A percentile compares a stretch with the other conserved stretches of the same genome.
Evolutionary conservation across 179 eudicot species (phyloP).

Genomic region (Beta macrorhiza): DNA sequence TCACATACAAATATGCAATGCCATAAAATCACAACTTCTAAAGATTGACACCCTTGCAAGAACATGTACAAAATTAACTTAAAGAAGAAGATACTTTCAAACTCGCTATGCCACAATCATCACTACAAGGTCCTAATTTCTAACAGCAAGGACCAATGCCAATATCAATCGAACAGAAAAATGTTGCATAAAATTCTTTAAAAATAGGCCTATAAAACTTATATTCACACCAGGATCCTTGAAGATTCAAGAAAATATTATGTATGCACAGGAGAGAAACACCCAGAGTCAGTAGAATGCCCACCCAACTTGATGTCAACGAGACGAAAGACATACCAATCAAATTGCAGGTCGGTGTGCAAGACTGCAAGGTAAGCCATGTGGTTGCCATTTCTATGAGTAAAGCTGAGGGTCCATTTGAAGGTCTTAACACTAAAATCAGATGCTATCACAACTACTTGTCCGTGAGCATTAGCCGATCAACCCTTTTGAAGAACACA

Average conservation of each 20-base stretch:
- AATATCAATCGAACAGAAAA: conserved; percentile 18
- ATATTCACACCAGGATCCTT: conserved; percentile 8
- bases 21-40: not conserved
- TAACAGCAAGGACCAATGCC: not conserved
- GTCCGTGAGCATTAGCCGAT: conserved; percentile 1
- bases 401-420: not conserved
- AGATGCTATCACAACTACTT: conserved; percentile 10
- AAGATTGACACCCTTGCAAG: not conserved
- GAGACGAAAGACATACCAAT: not conserved
- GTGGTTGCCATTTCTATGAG: not conserved
- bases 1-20: not conserved
- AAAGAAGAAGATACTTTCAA: not conserved
- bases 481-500: conserved; percentile 57
- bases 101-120: not conserved
- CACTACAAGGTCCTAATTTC: not conserved
- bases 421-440: conserved; percentile 6
- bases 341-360: not conserved
- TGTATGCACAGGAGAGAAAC: conserved; percentile 3
- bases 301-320: conserved; percentile 14
- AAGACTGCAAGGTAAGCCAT: no score
- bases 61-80: not conserved
- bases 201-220: not conserved
- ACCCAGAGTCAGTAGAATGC: not conserved
- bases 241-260: not conserved
- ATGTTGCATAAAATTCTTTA: not conserved